phyloP scores from a whole-genome alignment of 2,329 filamentous ascomycete species.

The Tolypocladium paradoxum region DNA sequence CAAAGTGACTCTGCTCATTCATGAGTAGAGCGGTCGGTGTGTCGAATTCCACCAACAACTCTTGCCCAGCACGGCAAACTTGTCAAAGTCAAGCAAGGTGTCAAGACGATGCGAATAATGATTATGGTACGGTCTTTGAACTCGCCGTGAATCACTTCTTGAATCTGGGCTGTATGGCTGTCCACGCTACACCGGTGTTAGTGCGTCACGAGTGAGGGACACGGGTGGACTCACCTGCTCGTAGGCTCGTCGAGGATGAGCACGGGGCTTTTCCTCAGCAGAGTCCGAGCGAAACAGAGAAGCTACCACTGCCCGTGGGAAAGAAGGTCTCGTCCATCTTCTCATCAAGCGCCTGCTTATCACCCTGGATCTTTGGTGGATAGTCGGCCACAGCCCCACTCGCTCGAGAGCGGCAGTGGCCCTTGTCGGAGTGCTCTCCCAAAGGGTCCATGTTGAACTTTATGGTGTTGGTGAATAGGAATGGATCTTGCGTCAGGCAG shows the following conservation, averaged over 20 bases:
- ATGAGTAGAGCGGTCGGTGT: constrained; percentile 12
- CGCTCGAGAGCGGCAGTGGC: constrained; percentile 32
- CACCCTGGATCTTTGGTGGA: constrained; percentile 26
- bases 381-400: constrained; percentile 31
- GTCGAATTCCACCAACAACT: constrained; percentile 17
- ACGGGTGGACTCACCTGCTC: constrained; percentile 2
- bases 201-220: no score
- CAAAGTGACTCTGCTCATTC: constrained; percentile 11
- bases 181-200: constrained; percentile 14
- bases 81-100: constrained; percentile 22
- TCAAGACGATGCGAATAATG: constrained; percentile 23
- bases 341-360: constrained; percentile 20
- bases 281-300: constrained; percentile 33
- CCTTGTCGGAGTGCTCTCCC: constrained; percentile 25
- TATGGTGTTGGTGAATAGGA: constrained; percentile 31
- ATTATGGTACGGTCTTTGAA: constrained; percentile 20
- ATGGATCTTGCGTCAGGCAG: constrained; percentile 36
- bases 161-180: constrained; percentile 16
- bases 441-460: constrained; percentile 32
- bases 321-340: constrained; percentile 21
- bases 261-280: constrained; percentile 26
- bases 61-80: constrained; percentile 18
- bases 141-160: constrained; percentile 17
- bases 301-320: constrained; percentile 39
- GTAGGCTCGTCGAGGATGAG: constrained; percentile 31